Percentiles rank a stretch among this genome's conserved stretches.
Conservation (phyloP, 176 grass and related monocot genomes). For the Raddia distichophylla region DNA sequence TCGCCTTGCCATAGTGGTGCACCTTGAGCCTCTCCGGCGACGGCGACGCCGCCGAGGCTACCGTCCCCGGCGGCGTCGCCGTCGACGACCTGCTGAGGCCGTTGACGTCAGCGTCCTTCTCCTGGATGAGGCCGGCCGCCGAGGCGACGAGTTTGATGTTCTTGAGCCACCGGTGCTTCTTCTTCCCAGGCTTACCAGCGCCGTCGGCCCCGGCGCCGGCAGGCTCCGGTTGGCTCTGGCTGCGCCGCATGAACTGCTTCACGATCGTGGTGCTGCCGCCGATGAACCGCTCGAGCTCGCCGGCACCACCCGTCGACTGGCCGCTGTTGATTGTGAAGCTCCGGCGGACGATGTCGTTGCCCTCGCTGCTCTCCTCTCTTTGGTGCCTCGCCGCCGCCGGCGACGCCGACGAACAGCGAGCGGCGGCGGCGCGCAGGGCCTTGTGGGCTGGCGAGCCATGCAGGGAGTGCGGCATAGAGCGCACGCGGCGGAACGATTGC, state of each 20-base stretch:
- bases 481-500: conserved; percentile 15
- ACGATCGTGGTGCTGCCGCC: conserved; percentile 54
- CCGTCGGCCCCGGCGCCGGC: neutral
- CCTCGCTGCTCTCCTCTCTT: neutral
- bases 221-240: conserved; percentile 46
- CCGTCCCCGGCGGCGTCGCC: neutral
- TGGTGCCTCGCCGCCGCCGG: neutral
- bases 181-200: conserved; percentile 41
- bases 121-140: conserved; percentile 44
- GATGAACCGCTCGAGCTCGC: conserved; percentile 59
- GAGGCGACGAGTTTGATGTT: conserved; percentile 81
- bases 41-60: conserved; percentile 27
- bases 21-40: conserved; percentile 71
- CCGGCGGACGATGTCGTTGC: neutral
- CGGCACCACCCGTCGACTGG: conserved; percentile 32
- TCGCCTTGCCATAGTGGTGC: conserved; percentile 71
- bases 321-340: conserved; percentile 28
- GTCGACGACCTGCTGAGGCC: neutral
- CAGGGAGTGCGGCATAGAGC: conserved; percentile 34
- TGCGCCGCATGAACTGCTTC: conserved; percentile 64
- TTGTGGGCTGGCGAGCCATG: neutral
- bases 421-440: neutral
- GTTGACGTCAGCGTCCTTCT: conserved; percentile 46
- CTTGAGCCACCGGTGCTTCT: conserved; percentile 69
- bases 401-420: neutral